Evolutionary conservation across 2,329 filamentous ascomycete species (phyloP).

Genomic region (Neoascochyta sp.): DNA sequence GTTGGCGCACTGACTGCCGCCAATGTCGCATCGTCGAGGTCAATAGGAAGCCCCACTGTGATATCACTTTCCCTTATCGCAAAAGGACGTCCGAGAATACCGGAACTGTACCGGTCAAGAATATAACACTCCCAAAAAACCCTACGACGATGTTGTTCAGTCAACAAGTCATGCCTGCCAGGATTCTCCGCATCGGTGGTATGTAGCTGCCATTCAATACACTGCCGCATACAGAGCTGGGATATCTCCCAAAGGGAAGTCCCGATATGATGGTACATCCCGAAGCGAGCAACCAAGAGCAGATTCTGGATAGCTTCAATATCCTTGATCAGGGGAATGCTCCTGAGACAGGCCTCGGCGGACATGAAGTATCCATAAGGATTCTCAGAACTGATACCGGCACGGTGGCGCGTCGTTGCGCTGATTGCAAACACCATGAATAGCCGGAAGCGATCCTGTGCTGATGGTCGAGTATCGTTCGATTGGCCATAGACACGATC

Average conservation of each 20-base stretch:
- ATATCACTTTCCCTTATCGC: conserved; percentile 44
- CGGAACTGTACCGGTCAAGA: conserved; percentile 46
- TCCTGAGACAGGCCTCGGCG: conserved; percentile 33
- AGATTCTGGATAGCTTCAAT: conserved; percentile 42
- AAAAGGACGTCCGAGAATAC: conserved; percentile 42
- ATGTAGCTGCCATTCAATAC: conserved; percentile 41
- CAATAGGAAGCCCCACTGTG: conserved; percentile 35
- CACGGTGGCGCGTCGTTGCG: conserved; percentile 35
- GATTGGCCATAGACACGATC: conserved; percentile 7
- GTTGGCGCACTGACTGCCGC: not conserved
- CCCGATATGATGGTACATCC: conserved; percentile 45
- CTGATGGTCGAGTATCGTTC: not conserved
- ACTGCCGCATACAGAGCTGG: conserved; percentile 42
- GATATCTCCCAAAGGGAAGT: conserved; percentile 43
- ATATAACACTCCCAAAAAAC: conserved; percentile 48
- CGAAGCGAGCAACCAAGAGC: conserved; percentile 42
- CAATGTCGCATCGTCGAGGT: conserved; percentile 36
- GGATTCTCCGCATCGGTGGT: no score
- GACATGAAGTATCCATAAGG: conserved; percentile 43
- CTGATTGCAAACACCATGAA: conserved; percentile 42
- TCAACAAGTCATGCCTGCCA: conserved; percentile 13
- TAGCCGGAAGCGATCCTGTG: conserved; percentile 34
- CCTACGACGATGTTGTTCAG: conserved; percentile 39
- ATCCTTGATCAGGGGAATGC: conserved; percentile 30
- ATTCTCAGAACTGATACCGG: conserved; percentile 31